A percentile compares a stretch with the other conserved stretches of the same genome.
Evolutionary conservation across 768 basidiomycete genomes (phyloP).

Genomic region (Cystofilobasidium macerans): DNA sequence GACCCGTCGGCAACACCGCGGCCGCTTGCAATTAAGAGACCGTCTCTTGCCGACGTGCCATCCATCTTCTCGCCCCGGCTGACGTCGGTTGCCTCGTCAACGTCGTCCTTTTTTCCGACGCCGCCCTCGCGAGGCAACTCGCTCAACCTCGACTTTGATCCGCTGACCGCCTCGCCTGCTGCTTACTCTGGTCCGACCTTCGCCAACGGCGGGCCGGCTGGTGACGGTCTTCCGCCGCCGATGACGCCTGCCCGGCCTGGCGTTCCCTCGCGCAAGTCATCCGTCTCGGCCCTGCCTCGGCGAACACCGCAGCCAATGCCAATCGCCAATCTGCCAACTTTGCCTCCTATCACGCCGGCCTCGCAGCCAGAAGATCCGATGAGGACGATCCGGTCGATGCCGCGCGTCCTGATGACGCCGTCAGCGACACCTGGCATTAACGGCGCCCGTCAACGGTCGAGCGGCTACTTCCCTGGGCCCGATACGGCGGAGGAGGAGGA

Average conservation of each 20-base stretch:
- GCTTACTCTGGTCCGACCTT: not conserved
- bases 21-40: not conserved
- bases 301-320: conserved; percentile 18
- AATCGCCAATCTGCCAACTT: conserved; percentile 21
- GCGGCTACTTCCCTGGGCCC: not conserved
- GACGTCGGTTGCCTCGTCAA: not conserved
- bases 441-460: not conserved
- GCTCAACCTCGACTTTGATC: not conserved
- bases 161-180: too few species aligned
- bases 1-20: not conserved
- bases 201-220: not conserved
- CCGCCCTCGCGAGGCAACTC: not conserved
- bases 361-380: conserved; percentile 11
- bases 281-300: conserved; percentile 19
- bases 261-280: conserved; percentile 10
- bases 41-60: not conserved
- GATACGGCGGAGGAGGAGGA: not conserved
- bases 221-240: not conserved
- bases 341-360: conserved; percentile 15
- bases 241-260: not conserved
- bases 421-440: too few species aligned
- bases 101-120: not conserved
- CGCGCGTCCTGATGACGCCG: conserved; percentile 20
- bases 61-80: conserved; percentile 1
- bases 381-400: conserved; percentile 16